phyloP scores from a whole-genome alignment of 257 asterid species.

The Solanum piurae region DNA sequence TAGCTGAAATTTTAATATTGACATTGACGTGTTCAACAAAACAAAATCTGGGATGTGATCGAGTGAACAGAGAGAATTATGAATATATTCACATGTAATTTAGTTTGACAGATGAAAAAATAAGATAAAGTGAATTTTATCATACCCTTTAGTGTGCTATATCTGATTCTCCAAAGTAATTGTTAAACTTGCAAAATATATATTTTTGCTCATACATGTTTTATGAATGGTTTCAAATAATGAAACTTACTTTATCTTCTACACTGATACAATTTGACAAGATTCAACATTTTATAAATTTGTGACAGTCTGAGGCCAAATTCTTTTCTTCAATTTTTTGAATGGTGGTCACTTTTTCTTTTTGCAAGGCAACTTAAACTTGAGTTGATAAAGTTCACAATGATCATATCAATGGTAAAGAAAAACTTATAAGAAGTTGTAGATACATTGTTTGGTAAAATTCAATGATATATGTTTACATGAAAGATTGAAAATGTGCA shows the following conservation, averaged over 20 bases:
- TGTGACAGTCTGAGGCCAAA: not conserved
- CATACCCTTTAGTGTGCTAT: not conserved
- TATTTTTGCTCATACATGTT: not conserved
- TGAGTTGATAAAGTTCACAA: not conserved
- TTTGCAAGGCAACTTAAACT: not conserved
- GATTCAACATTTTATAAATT: not conserved
- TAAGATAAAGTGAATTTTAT: not conserved
- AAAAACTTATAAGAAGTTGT: not conserved
- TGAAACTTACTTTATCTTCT: not conserved
- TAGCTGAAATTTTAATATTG: not conserved
- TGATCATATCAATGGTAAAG: not conserved
- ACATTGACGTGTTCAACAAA: slow-evolving; percentile 27
- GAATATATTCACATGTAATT: not conserved
- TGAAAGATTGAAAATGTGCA: not conserved
- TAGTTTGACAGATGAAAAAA: not conserved
- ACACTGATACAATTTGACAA: not conserved
- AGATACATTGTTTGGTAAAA: not conserved
- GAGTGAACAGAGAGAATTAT: slow-evolving; percentile 15
- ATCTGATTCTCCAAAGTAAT: not conserved
- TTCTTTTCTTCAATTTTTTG: not conserved
- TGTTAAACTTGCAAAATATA: not conserved
- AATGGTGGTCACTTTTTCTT: not conserved
- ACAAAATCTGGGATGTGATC: slow-evolving; percentile 35
- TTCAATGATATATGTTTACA: not conserved
- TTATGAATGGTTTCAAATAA: not conserved